These are phyloP conservation scores for Thielaviopsis ethacetica DNA, from an alignment of 2,329 filamentous ascomycete species.

Conservation along the genomic window DNA sequence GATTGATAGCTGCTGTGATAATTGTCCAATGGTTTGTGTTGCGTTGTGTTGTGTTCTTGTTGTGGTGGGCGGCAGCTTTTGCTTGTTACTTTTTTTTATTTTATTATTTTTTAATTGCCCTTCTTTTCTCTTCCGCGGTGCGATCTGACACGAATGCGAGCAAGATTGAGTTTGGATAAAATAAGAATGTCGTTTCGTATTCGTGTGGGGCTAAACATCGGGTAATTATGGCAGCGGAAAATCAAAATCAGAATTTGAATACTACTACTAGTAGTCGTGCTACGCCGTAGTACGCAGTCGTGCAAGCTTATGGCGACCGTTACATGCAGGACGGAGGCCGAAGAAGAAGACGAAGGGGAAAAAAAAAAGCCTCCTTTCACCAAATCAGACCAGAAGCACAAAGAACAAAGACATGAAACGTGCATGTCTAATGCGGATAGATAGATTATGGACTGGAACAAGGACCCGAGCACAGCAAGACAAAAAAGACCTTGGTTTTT, in stretches of 20 bases:
- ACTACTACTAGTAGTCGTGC: not conserved
- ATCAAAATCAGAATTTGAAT: not conserved
- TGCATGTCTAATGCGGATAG: too few species aligned
- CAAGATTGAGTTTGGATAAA: not conserved
- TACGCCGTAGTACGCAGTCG: not conserved
- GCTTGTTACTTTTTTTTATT: not conserved
- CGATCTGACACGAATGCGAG: not conserved
- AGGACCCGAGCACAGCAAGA: not conserved
- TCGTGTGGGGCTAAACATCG: not conserved
- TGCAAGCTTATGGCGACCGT: not conserved
- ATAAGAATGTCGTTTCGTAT: not conserved
- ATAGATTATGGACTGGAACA: too few species aligned
- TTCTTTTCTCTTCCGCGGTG: not conserved
- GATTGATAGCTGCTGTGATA: too few species aligned
- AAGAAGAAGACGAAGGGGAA: not conserved
- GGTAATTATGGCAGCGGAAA: not conserved
- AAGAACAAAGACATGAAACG: not conserved
- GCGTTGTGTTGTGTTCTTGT: too few species aligned
- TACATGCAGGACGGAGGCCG: not conserved
- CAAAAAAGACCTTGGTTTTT: too few species aligned
- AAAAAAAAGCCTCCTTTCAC: not conserved
- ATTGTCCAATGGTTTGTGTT: too few species aligned
- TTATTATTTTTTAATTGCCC: not conserved
- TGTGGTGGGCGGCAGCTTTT: too few species aligned
- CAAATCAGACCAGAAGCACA: not conserved